phyloP scores from a whole-genome alignment of 768 basidiomycete genomes.

The Postia placenta region DNA sequence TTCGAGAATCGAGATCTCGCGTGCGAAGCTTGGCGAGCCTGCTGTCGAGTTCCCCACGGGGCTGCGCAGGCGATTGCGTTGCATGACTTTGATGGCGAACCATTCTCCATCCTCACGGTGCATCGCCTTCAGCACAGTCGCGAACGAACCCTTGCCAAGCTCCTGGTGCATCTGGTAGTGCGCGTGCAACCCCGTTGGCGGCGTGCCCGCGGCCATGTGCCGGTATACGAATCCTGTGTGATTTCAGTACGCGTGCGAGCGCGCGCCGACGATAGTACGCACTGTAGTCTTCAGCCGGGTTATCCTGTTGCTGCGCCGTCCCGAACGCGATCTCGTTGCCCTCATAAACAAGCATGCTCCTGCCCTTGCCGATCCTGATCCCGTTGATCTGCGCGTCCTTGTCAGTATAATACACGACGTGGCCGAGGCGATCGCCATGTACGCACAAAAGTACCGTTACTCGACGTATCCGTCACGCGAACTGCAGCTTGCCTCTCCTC shows the following conservation, averaged over 20 bases:
- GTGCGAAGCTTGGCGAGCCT: slow-evolving; percentile 38
- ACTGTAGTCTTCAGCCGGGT: slow-evolving; percentile 67
- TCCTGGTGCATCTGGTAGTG: slow-evolving; percentile 62
- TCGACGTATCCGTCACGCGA: slow-evolving; percentile 50
- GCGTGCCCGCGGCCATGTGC: slow-evolving; percentile 39
- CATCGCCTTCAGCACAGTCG: slow-evolving; percentile 81
- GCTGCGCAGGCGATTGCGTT: slow-evolving; percentile 37
- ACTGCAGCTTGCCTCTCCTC: slow-evolving; percentile 37
- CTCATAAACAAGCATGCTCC: slow-evolving; percentile 53
- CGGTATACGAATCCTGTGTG: slow-evolving; percentile 65
- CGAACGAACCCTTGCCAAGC: slow-evolving; percentile 89
- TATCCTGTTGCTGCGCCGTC: slow-evolving; percentile 36
- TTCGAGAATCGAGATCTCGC: slow-evolving; percentile 79
- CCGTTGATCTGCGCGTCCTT: slow-evolving; percentile 54
- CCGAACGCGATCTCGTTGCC: slow-evolving; percentile 91
- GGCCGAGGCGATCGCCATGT: not conserved
- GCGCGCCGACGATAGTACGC: slow-evolving; percentile 23
- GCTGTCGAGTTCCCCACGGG: slow-evolving; percentile 2
- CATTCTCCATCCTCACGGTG: slow-evolving; percentile 62
- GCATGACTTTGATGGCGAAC: slow-evolving; percentile 88
- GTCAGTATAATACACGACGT: not conserved
- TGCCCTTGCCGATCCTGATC: slow-evolving; percentile 51
- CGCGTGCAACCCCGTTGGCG: slow-evolving; percentile 50
- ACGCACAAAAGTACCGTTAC: slow-evolving; percentile 71
- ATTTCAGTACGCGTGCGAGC: not conserved